Evolutionary conservation across 2,329 filamentous ascomycete genomes (phyloP).

Genomic region (Endoconidiophora polonica): DNA sequence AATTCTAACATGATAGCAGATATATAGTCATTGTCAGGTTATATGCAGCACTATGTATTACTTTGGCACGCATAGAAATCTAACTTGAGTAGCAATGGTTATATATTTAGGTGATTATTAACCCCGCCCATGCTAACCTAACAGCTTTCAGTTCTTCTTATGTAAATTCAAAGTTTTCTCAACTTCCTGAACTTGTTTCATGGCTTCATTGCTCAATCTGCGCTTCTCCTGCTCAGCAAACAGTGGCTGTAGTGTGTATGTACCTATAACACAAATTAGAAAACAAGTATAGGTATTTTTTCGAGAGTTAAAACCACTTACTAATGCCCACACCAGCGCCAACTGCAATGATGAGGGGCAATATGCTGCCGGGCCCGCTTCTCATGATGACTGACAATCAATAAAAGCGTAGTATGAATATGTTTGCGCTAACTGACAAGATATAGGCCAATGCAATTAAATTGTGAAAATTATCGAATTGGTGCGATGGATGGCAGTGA

Average conservation of each 20-base stretch:
- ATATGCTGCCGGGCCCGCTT: slow-evolving; percentile 5
- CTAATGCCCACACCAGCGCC: slow-evolving; percentile 11
- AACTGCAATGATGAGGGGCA: slow-evolving; percentile 11
- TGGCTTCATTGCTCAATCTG: slow-evolving; percentile 1
- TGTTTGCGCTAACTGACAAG: not conserved
- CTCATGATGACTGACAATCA: slow-evolving; percentile 5
- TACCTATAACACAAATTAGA: not conserved
- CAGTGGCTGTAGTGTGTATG: slow-evolving; percentile 11
- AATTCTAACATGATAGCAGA: too few species aligned
- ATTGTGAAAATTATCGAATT: not conserved
- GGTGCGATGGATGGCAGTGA: not conserved
- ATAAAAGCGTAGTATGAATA: not conserved
- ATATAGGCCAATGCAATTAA: not conserved
- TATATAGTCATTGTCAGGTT: too few species aligned
- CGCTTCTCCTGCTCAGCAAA: slow-evolving; percentile 9
- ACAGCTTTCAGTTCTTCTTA: slow-evolving; percentile 1
- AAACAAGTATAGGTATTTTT: not conserved
- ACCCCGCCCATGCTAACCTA: not conserved
- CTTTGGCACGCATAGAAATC: too few species aligned
- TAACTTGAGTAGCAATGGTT: too few species aligned
- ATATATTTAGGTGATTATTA: too few species aligned
- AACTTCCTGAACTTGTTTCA: slow-evolving; percentile 10
- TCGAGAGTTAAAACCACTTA: not conserved
- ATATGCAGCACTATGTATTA: too few species aligned
- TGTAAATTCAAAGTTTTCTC: not conserved